phyloP scores from a whole-genome alignment of 148 eudicot genomes.

The Camellia japonica region DNA sequence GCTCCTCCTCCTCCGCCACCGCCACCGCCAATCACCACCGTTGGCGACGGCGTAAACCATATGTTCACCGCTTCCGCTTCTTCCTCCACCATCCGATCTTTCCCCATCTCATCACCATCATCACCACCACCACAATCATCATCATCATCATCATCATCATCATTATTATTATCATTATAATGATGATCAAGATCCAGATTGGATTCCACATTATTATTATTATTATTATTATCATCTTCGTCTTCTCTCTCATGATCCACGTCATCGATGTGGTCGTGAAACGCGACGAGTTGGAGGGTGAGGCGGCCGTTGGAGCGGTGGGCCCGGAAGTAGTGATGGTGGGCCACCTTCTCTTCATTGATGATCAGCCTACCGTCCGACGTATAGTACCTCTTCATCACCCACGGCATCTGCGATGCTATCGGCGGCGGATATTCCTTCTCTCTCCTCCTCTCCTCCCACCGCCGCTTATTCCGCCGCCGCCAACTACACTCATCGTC shows the following conservation, averaged over 20 bases:
- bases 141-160: background rate
- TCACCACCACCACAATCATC: background rate
- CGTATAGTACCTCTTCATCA: constrained; percentile 16
- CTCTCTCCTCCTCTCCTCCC: background rate
- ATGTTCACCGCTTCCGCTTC: background rate
- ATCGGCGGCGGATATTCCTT: constrained; percentile 34
- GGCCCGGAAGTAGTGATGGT: constrained; percentile 7
- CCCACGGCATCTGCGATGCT: constrained; percentile 12
- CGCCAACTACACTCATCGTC: background rate
- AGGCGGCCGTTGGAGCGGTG: constrained; percentile 19
- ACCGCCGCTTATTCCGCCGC: background rate
- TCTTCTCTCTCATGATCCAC: background rate
- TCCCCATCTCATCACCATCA: background rate
- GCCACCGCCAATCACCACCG: background rate
- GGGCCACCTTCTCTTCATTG: constrained; percentile 12
- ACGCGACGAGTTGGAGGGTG: constrained; percentile 12
- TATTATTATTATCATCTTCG: too few relatives aligned
- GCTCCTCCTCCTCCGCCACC: background rate
- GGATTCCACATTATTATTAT: background rate
- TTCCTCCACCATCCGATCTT: background rate
- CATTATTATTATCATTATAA: background rate
- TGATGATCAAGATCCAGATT: background rate
- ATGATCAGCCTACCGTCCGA: constrained; percentile 21
- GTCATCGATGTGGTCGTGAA: background rate
- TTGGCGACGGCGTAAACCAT: background rate